Percentiles rank a stretch among this genome's conserved stretches.
Evolutionary conservation across 2,329 filamentous ascomycete genomes (phyloP).

Genomic region (Aureobasidium leucospermi): DNA sequence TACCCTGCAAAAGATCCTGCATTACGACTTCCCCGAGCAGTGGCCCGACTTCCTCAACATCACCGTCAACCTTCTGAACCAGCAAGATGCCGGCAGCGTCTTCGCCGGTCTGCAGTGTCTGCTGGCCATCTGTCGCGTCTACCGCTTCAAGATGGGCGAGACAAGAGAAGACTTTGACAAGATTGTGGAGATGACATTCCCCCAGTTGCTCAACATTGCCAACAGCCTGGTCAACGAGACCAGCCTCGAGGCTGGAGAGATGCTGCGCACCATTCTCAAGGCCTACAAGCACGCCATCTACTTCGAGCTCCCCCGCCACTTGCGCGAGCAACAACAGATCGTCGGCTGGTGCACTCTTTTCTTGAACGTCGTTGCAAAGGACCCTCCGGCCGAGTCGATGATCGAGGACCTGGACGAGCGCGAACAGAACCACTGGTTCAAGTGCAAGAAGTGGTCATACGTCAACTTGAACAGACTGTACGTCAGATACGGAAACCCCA

Average conservation of each 20-base stretch:
- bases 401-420: conserved; percentile 73
- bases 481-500: conserved; percentile 84
- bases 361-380: conserved; percentile 79
- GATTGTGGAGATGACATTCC: conserved; percentile 87
- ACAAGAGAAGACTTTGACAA: conserved; percentile 83
- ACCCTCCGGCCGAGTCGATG: conserved; percentile 71
- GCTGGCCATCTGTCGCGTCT: conserved; percentile 88
- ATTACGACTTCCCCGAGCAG: conserved; percentile 87
- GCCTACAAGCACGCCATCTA: conserved; percentile 98
- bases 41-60: conserved; percentile 95
- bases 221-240: conserved; percentile 84
- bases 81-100: conserved; percentile 77
- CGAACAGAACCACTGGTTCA: conserved; percentile 97
- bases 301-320: conserved; percentile 70
- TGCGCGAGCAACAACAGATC: conserved; percentile 75
- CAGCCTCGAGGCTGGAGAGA: conserved; percentile 90
- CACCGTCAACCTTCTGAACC: conserved; percentile 79
- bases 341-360: conserved; percentile 96
- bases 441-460: conserved; percentile 99
- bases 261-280: conserved; percentile 91
- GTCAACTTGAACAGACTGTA: conserved; percentile 95
- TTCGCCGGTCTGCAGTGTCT: conserved; percentile 92
- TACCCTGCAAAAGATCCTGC: conserved; percentile 89
- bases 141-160: conserved; percentile 84
- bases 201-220: conserved; percentile 77